Conservation (phyloP, 2,329 filamentous ascomycete species). For the Colletotrichum australisinense region DNA sequence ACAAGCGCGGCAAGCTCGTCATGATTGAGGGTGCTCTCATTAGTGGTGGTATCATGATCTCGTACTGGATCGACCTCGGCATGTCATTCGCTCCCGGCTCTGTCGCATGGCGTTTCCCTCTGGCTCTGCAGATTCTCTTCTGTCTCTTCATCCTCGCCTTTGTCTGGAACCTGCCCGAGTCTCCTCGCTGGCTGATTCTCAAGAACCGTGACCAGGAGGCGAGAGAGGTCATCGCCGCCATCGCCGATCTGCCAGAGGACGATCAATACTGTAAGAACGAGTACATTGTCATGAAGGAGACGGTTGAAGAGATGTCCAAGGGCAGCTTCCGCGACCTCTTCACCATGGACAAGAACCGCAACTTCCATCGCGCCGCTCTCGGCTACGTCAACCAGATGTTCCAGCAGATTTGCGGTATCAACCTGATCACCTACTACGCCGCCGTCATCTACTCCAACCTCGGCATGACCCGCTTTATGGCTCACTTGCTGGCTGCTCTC, state of each 20-base stretch:
- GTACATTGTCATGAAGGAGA: conserved; percentile 63
- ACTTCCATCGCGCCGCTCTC: conserved; percentile 65
- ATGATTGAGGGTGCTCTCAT: conserved; percentile 71
- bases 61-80: conserved; percentile 71
- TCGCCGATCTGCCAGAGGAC: conserved; percentile 54
- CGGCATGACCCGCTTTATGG: conserved; percentile 63
- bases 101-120: conserved; percentile 70
- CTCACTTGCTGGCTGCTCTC: conserved; percentile 68
- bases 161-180: conserved; percentile 66
- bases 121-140: conserved; percentile 69
- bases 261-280: conserved; percentile 67
- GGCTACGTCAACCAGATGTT: conserved; percentile 70
- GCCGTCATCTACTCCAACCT: conserved; percentile 50
- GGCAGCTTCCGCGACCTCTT: conserved; percentile 67
- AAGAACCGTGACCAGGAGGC: conserved; percentile 56
- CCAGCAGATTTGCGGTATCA: conserved; percentile 51
- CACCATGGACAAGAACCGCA: conserved; percentile 66
- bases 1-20: conserved; percentile 70
- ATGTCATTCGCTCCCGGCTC: conserved; percentile 63
- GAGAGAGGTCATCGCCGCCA: conserved; percentile 53
- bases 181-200: conserved; percentile 57
- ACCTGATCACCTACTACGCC: conserved; percentile 44
- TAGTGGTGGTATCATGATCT: conserved; percentile 66
- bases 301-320: conserved; percentile 72
- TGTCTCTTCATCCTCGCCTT: conserved; percentile 66